Conservation (phyloP, 352 stramenopile genomes). For the Peronospora belbahrii region DNA sequence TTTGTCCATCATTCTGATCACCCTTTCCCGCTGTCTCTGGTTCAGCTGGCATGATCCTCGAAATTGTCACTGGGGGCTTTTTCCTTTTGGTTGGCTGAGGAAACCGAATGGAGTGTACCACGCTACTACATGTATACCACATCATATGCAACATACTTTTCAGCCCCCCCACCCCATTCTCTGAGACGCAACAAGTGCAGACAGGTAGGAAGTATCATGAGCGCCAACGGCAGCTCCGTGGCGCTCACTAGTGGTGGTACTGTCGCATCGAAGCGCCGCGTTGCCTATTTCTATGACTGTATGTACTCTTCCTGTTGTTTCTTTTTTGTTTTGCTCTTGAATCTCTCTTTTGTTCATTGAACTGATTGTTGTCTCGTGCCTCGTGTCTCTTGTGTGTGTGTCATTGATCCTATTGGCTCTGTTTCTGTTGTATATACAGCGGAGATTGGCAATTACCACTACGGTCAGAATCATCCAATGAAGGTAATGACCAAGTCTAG, state of each 20-base stretch:
- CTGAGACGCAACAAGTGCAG: too few relatives aligned
- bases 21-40: constrained; percentile 53
- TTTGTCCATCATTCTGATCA: constrained; percentile 51
- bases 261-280: constrained; percentile 55
- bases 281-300: constrained; percentile 90
- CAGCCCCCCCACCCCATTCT: constrained; percentile 8
- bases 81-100: constrained; percentile 26
- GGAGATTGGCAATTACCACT: constrained; percentile 99
- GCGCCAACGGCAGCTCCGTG: constrained; percentile 26
- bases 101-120: constrained; percentile 11
- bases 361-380: too few relatives aligned
- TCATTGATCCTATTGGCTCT: not conserved
- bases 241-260: constrained; percentile 23
- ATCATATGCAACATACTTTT: constrained; percentile 10
- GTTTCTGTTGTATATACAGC: constrained; percentile 30
- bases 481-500: constrained; percentile 35
- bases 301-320: constrained; percentile 4
- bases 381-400: not conserved
- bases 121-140: constrained; percentile 8
- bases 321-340: too few relatives aligned
- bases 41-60: constrained; percentile 33
- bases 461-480: constrained; percentile 91
- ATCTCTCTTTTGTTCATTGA: too few relatives aligned
- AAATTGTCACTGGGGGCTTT: not conserved
- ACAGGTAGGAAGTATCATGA: constrained; percentile 16